Percentiles rank a stretch among this genome's conserved stretches.
Evolutionary conservation across 768 basidiomycete species (phyloP).

Genomic region (Multifurca ochricompacta): DNA sequence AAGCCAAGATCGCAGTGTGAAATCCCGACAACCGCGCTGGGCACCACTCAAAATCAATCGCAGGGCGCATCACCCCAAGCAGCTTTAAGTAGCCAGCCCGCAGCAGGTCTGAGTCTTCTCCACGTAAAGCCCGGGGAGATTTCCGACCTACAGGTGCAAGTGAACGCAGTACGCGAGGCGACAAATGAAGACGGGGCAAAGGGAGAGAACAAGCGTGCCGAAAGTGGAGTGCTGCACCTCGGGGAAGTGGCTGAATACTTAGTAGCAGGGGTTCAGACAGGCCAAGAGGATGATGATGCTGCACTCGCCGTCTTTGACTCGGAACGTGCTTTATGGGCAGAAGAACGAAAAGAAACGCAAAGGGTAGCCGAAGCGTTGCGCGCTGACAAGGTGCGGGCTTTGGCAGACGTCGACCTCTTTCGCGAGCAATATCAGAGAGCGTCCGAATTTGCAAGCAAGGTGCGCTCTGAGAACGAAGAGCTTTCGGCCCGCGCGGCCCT

Average conservation of each 20-base stretch:
- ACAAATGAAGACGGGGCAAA: background rate
- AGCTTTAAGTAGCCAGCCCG: slow-evolving; percentile 10
- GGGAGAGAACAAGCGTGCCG: background rate
- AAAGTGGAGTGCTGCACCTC: background rate
- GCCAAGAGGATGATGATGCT: background rate
- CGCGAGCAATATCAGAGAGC: slow-evolving; percentile 16
- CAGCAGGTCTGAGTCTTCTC: slow-evolving; percentile 13
- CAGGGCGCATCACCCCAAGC: background rate
- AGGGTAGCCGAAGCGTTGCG: background rate
- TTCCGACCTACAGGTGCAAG: slow-evolving; percentile 6
- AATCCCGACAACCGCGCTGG: slow-evolving; percentile 10
- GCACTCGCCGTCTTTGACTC: background rate
- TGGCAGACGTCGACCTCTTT: slow-evolving; percentile 18
- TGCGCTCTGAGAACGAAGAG: slow-evolving; percentile 19
- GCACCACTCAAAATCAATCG: slow-evolving; percentile 12
- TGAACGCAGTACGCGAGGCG: background rate
- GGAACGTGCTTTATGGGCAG: slow-evolving; percentile 12
- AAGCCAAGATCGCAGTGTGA: slow-evolving; percentile 7
- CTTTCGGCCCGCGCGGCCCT: slow-evolving; percentile 17
- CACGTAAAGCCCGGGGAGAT: slow-evolving; percentile 18
- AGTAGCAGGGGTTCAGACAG: slow-evolving; percentile 7
- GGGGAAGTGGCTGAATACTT: background rate
- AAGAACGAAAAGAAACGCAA: slow-evolving; percentile 7
- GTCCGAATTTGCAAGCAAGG: slow-evolving; percentile 11
- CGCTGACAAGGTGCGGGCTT: slow-evolving; percentile 4